Percentiles rank a stretch among this genome's conserved stretches.
These are phyloP conservation scores for Microcos paniculata DNA, from an alignment of 345 rosid genomes.

Conservation along the genomic window DNA sequence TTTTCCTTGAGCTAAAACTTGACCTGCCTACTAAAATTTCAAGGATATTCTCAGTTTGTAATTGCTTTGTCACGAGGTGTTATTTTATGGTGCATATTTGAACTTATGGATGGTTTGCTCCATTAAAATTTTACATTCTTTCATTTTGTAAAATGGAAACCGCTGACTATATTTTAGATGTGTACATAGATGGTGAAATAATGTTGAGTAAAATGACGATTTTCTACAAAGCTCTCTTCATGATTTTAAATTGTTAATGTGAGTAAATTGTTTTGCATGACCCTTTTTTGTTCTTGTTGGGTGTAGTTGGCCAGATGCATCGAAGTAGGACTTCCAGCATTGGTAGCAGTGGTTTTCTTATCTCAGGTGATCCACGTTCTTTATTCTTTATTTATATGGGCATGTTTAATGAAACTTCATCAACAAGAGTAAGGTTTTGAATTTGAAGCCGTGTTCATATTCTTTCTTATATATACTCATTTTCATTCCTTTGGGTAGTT, in stretches of 20 bases:
- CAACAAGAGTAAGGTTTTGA: background rate
- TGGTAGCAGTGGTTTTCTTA: conserved; percentile 56
- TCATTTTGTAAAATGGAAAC: background rate
- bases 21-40: background rate
- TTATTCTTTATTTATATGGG: background rate
- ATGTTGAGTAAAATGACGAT: background rate
- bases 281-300: conserved; percentile 13
- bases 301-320: conserved; percentile 71
- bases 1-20: background rate
- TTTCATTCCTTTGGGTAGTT: background rate
- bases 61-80: background rate
- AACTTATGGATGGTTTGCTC: background rate
- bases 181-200: background rate
- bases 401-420: background rate
- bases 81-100: background rate
- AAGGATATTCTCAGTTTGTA: background rate
- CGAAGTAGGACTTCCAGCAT: conserved; percentile 83
- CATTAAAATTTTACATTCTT: background rate
- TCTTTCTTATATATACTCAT: background rate
- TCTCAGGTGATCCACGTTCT: conserved; percentile 63
- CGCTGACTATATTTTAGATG: background rate
- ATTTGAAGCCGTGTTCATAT: background rate
- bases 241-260: background rate
- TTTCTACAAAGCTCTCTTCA: background rate
- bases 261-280: background rate